Evolutionary conservation across 2,329 filamentous ascomycete species (phyloP).

Genomic region (Epichloe gansuensis): DNA sequence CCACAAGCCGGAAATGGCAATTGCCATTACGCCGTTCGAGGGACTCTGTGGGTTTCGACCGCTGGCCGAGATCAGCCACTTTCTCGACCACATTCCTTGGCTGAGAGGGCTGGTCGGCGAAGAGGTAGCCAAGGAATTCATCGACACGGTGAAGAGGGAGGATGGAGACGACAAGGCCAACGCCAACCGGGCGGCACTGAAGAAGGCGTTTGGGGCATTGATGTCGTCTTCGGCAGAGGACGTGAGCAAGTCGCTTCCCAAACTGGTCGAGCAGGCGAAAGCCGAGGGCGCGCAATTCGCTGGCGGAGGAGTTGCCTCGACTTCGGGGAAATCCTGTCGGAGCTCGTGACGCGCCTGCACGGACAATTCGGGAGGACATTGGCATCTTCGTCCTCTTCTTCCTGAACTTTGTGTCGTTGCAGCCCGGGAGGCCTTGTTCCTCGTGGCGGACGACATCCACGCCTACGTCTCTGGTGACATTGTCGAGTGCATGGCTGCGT

Average conservation of each 20-base stretch:
- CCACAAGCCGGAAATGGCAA: constrained; percentile 99
- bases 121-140: constrained; percentile 44
- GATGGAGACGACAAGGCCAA: constrained; percentile 43
- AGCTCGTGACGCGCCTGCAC: constrained; percentile 67
- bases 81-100: constrained; percentile 47
- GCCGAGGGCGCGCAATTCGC: constrained; percentile 63
- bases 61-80: constrained; percentile 73
- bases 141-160: constrained; percentile 32
- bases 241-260: constrained; percentile 41
- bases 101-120: constrained; percentile 57
- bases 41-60: constrained; percentile 93
- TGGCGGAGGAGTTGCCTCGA: constrained; percentile 55
- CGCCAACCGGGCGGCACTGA: constrained; percentile 55
- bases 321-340: constrained; percentile 56
- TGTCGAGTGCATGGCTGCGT: constrained; percentile 97
- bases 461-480: constrained; percentile 90
- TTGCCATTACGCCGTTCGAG: constrained; percentile 92
- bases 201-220: constrained; percentile 61
- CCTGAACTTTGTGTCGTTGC: constrained; percentile 84
- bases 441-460: constrained; percentile 94
- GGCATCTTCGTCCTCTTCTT: constrained; percentile 95
- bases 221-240: constrained; percentile 65
- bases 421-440: constrained; percentile 91
- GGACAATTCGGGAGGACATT: constrained; percentile 81
- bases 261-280: constrained; percentile 60